Percentiles rank a stretch among this genome's conserved stretches.
phyloP scores from a whole-genome alignment of 192 early-diverging fungal species.

The Coemansia sp. region DNA sequence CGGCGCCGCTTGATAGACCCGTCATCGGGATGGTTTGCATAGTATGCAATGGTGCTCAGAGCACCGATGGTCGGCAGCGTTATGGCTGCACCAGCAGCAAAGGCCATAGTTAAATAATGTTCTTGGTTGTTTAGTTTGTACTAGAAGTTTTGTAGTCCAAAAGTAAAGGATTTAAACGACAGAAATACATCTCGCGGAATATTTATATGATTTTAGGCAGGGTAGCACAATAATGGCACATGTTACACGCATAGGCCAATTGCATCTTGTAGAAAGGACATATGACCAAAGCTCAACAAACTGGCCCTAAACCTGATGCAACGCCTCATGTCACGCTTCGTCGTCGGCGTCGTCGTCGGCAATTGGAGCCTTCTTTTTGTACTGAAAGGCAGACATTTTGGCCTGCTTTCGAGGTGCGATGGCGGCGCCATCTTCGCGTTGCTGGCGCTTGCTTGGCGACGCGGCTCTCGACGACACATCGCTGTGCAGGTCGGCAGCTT shows the following conservation, averaged over 20 bases:
- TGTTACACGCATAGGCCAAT: constrained; percentile 3
- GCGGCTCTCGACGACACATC: constrained; percentile 15
- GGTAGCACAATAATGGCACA: neutral
- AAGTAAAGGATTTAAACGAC: too few relatives aligned
- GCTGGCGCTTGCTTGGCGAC: constrained; percentile 22
- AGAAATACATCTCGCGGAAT: too few relatives aligned
- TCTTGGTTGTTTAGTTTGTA: too few relatives aligned
- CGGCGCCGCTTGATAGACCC: constrained; percentile 22
- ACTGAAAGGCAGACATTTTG: constrained; percentile 29
- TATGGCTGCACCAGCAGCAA: constrained; percentile 53
- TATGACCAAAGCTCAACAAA: neutral
- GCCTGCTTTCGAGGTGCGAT: constrained; percentile 27
- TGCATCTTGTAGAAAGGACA: too few relatives aligned
- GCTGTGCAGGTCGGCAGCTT: constrained; percentile 30
- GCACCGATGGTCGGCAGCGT: constrained; percentile 44
- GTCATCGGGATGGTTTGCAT: constrained; percentile 31
- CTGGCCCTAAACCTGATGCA: constrained; percentile 1
- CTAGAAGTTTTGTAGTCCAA: too few relatives aligned
- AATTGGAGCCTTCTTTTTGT: constrained; percentile 15
- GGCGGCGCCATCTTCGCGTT: neutral
- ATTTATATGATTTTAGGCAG: too few relatives aligned
- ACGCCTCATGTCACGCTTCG: neutral
- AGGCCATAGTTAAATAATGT: constrained; percentile 26
- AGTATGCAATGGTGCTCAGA: constrained; percentile 43
- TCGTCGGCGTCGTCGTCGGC: neutral